Conservation (phyloP, 2,329 filamentous ascomycete genomes). For the Cadophora luteo-olivacea region DNA sequence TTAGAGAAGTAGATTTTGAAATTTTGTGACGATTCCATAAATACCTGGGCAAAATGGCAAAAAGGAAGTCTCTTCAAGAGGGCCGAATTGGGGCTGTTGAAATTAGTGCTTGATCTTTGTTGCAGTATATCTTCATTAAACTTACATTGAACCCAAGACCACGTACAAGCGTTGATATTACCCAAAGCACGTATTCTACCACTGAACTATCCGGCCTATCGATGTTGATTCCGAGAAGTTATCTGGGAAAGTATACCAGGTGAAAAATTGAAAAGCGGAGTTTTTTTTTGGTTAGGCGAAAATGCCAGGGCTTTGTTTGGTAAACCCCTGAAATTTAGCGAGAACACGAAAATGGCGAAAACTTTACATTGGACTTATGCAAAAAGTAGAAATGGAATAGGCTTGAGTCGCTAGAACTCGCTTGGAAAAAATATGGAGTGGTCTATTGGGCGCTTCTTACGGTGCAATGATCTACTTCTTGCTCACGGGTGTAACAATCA, state of each 20-base stretch:
- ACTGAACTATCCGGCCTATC: conserved; percentile 11
- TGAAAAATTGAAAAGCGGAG: not conserved
- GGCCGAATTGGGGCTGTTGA: conserved; percentile 1
- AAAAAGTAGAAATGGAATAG: too few species aligned
- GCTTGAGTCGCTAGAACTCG: too few species aligned
- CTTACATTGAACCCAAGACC: conserved; percentile 1
- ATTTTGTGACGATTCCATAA: too few species aligned
- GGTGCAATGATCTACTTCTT: too few species aligned
- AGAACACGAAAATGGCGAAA: not conserved
- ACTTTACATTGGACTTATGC: too few species aligned
- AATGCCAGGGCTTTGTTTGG: not conserved
- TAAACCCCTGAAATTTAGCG: not conserved
- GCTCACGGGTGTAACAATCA: too few species aligned
- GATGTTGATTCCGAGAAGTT: not conserved
- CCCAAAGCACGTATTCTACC: conserved; percentile 19
- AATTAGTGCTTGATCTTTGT: too few species aligned
- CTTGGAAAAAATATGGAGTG: too few species aligned
- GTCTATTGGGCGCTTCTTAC: too few species aligned
- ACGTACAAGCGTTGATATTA: conserved; percentile 5
- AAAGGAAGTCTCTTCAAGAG: not conserved
- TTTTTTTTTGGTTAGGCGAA: not conserved
- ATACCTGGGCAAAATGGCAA: not conserved
- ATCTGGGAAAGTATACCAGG: not conserved
- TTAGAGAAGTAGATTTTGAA: too few species aligned
- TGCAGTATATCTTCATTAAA: not conserved